These are phyloP conservation scores for Vigna unguiculata DNA, from an alignment of 306 rosid species.

Conservation along the genomic window DNA sequence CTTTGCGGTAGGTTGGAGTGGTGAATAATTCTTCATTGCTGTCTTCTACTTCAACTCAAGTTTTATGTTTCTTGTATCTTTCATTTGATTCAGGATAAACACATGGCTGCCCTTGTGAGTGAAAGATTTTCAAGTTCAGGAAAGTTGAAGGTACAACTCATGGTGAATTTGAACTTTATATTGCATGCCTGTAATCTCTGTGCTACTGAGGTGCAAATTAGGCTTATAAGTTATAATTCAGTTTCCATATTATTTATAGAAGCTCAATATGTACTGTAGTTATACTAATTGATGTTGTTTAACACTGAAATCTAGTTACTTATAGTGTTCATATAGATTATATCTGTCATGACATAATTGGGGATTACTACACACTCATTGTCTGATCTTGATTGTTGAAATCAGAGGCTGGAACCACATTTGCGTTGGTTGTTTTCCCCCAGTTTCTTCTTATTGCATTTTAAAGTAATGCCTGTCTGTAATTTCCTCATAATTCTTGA, in stretches of 20 bases:
- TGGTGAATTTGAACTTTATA: constrained; percentile 24
- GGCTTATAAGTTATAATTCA: constrained; percentile 6
- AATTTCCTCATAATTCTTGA: constrained; percentile 20
- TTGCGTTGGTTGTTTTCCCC: constrained; percentile 16
- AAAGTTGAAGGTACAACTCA: constrained; percentile 67
- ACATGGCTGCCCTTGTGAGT: constrained; percentile 84
- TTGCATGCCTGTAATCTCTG: not conserved
- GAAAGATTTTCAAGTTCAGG: constrained; percentile 77
- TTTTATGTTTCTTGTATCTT: constrained; percentile 31
- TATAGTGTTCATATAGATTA: not conserved
- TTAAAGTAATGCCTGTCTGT: constrained; percentile 13
- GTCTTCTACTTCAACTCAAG: constrained; percentile 26
- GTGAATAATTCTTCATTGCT: constrained; percentile 5
- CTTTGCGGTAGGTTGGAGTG: not conserved
- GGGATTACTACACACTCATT: constrained; percentile 3
- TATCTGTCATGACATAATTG: not conserved
- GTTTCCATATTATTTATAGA: not conserved
- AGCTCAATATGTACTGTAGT: constrained; percentile 8
- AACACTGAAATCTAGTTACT: constrained; percentile 26
- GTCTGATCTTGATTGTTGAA: constrained; percentile 23
- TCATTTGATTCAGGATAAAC: constrained; percentile 66
- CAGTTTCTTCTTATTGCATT: constrained; percentile 7
- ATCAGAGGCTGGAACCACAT: not conserved
- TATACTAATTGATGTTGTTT: constrained; percentile 21
- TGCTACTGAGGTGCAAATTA: constrained; percentile 12